Conservation (phyloP, 805 yeast species). For the Debaryomyces tyrocola region DNA sequence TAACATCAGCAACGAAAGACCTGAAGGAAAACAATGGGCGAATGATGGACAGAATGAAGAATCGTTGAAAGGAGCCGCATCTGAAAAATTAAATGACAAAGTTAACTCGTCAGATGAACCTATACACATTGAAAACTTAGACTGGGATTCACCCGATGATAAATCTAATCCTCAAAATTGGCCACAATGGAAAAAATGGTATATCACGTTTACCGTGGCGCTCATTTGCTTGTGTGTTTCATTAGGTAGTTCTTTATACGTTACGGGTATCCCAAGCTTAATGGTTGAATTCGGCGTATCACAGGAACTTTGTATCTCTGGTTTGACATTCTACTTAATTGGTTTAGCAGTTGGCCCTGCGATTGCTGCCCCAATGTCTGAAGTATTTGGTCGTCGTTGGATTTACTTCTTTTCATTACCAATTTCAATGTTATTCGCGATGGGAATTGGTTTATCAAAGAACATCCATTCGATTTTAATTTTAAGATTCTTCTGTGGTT, state of each 20-base stretch:
- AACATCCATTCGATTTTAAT: constrained; percentile 57
- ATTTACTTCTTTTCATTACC: constrained; percentile 63
- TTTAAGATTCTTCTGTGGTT: constrained; percentile 71
- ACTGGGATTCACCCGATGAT: constrained; percentile 66
- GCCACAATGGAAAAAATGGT: constrained; percentile 65
- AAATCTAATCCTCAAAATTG: constrained; percentile 68
- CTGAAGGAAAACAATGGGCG: constrained; percentile 8
- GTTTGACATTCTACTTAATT: constrained; percentile 65
- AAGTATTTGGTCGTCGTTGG: constrained; percentile 64
- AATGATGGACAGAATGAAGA: not conserved
- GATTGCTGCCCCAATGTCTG: constrained; percentile 71
- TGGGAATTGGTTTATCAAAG: constrained; percentile 69
- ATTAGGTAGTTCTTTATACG: constrained; percentile 73
- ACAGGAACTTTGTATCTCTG: constrained; percentile 62
- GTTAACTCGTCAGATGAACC: not conserved
- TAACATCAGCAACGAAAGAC: constrained; percentile 3
- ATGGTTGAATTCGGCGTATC: constrained; percentile 48
- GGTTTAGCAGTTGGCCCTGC: constrained; percentile 76
- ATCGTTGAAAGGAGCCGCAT: not conserved
- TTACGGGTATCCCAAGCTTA: constrained; percentile 62
- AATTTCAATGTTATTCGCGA: constrained; percentile 64
- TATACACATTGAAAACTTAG: constrained; percentile 18
- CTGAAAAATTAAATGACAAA: too few relatives aligned
- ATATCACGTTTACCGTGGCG: constrained; percentile 63
- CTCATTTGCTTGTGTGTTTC: constrained; percentile 66